These are phyloP conservation scores for Blastobotrys mokoenaii DNA, from an alignment of 805 yeast genomes.

Conservation along the genomic window DNA sequence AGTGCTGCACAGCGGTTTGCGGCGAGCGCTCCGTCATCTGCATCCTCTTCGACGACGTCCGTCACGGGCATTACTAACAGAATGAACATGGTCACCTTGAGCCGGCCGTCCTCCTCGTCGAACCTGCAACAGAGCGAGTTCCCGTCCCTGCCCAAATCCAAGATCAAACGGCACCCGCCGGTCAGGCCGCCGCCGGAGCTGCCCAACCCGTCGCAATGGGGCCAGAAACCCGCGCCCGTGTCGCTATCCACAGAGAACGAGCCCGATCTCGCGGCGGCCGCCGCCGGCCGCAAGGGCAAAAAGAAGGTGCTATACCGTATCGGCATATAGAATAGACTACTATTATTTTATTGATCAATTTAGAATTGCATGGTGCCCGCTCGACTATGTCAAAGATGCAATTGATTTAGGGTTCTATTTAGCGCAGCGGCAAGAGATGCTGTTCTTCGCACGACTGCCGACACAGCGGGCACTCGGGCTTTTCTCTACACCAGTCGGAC, in stretches of 20 bases:
- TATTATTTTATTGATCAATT: not conserved
- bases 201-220: not conserved
- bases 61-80: not conserved
- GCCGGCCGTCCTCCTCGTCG: not conserved
- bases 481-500: constrained; percentile 80
- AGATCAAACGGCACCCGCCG: not conserved
- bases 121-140: not conserved
- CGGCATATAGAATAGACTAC: not conserved
- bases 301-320: constrained; percentile 2
- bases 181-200: not conserved
- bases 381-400: no score
- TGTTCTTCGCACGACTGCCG: constrained; percentile 60
- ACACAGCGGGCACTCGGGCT: constrained; percentile 87
- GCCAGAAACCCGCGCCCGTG: not conserved
- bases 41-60: not conserved
- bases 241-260: not conserved
- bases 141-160: not conserved
- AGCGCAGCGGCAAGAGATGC: constrained; percentile 49
- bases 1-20: not conserved
- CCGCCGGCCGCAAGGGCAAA: not conserved
- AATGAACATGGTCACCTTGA: not conserved
- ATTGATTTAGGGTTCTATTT: no score
- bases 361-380: no score
- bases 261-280: not conserved
- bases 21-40: not conserved